Evolutionary conservation across 306 rosid genomes (phyloP), one percentile per base, ranked within the genome.

Genomic region (Quercus engelmannii): DNA sequence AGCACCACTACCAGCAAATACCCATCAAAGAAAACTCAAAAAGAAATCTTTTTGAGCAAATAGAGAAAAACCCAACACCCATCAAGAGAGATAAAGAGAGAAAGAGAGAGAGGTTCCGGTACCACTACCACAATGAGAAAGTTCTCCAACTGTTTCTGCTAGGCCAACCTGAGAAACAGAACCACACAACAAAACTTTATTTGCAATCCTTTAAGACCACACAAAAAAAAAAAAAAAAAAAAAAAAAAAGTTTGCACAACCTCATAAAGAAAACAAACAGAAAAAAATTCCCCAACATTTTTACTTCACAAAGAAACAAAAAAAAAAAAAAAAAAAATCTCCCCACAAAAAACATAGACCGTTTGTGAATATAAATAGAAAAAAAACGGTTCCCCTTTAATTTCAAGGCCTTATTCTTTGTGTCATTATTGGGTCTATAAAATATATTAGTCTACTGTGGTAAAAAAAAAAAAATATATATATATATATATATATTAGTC

Each of bases 151-250:
- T 84, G 83, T 80, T 86, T 72, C 88, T 21, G 90, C 90, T 79
- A 78, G 77, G 78, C 88, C 87, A 82, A 79, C 80, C 85, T 75
- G 74, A 82, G 82, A 71, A 35, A 85, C 85, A 81, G 89, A 90
- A 83, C 90, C 96, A 87, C 85, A 92, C 90, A 84, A 80, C 77
- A 78, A 83, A 87, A 81, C 73, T 81, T 58, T 49, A 74, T 85
- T 70, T 67, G 71, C 85, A 78, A 25, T 75, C 21, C 72, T 18
- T 67, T 35, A 2, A 33, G 23, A 35, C 52, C 56, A 76, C 86
- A 70, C 31, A 52, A 85, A 84, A 76, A 1, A 35, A 6, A 35
- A 6, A 35, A 35, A 6, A 35, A 6, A 6, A n/a, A n/a, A 52
- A 85, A 84, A 76, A 1, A 46, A 46, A 2, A 46, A 38, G 17